A percentile compares a stretch with the other conserved stretches of the same genome.
phyloP scores from a whole-genome alignment of 768 basidiomycete genomes.

The Xerocomus brunneocitrinus region DNA sequence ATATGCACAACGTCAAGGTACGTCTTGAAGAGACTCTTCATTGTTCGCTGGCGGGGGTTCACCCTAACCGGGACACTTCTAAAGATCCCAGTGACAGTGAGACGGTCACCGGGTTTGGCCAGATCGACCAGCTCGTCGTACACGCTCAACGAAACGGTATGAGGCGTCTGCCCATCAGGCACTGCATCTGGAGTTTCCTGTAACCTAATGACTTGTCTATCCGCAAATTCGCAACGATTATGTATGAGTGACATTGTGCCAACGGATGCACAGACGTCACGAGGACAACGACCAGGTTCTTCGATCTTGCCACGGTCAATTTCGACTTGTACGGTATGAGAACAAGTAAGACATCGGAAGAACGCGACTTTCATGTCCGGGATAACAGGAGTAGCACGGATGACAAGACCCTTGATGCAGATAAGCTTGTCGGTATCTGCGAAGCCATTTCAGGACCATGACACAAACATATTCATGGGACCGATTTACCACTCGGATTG shows the following conservation, averaged over 20 bases:
- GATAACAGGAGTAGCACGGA: slow-evolving; percentile 94
- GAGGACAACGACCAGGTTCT: slow-evolving; percentile 87
- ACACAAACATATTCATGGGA: neutral
- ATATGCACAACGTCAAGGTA: slow-evolving; percentile 95
- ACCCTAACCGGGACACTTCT: slow-evolving; percentile 93
- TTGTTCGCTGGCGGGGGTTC: slow-evolving; percentile 84
- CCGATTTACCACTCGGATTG: slow-evolving; percentile 76
- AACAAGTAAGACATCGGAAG: slow-evolving; percentile 94
- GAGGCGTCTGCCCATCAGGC: slow-evolving; percentile 97
- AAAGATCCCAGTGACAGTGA: slow-evolving; percentile 91
- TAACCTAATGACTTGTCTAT: slow-evolving; percentile 90
- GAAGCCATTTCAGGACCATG: neutral
- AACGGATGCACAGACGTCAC: slow-evolving; percentile 84
- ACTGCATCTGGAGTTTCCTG: slow-evolving; percentile 98
- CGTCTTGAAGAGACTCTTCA: slow-evolving; percentile 97
- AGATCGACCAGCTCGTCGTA: slow-evolving; percentile 98
- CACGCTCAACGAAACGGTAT: slow-evolving; percentile 94
- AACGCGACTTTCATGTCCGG: slow-evolving; percentile 99
- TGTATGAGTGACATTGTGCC: slow-evolving; percentile 95
- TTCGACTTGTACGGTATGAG: slow-evolving; percentile 94
- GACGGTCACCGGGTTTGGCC: slow-evolving; percentile 91
- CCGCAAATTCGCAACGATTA: slow-evolving; percentile 95
- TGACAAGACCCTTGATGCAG: slow-evolving; percentile 93
- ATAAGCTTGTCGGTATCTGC: slow-evolving; percentile 97
- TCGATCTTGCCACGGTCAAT: slow-evolving; percentile 98